Evolutionary conservation across 768 basidiomycete genomes (phyloP), one percentile per base, ranked within the genome.

Genomic region (Mycena maculata): DNA sequence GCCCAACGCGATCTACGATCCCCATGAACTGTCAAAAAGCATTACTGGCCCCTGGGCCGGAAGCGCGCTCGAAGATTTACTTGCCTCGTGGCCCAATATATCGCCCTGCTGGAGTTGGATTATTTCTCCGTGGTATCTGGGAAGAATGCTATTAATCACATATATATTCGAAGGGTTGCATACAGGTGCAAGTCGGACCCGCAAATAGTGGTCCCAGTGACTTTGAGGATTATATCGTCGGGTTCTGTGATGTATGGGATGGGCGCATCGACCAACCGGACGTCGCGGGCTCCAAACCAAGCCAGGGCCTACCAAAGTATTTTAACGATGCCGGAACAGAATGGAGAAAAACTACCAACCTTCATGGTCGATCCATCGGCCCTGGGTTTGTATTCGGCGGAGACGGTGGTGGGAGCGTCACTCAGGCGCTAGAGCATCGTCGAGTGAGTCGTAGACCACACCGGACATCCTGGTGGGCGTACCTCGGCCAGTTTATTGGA

Each of bases 201-300:
- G 69, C 90, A 92, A 52, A 92, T 87, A 20, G 91, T 94, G 0
- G 89, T 88, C 0, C 92, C 92, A 23, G 92, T 93, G 4, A 93
- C 87, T 76, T 87, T 86, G 60, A 94, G 71, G 60, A 94, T 87
- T 57, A 93, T 89, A 70, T 95, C 92, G 72, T 89, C 85, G n/a
- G 88, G 86, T 65, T 92, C 87, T 2, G 86, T 89, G 72, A 93
- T 86, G 62, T 87, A 87, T 2, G 86, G 79, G 74, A 81, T 74
- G 12, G 80, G 78, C 0, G 78, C 81, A n/a, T 81, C 77, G 33
- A 82, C 67, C 60, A 84, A 67, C 15, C 81, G 77, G 22, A 83
- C 86, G 67, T 88, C 85, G 45, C 79, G 74, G 10, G 83, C 76
- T 2, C 90, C 88, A 69, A 88, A 89, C 90, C 90, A 92, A 1